Evolutionary conservation across 805 yeast genomes (phyloP), one percentile per base, ranked within the genome.

Genomic region (Candida verbasci): DNA sequence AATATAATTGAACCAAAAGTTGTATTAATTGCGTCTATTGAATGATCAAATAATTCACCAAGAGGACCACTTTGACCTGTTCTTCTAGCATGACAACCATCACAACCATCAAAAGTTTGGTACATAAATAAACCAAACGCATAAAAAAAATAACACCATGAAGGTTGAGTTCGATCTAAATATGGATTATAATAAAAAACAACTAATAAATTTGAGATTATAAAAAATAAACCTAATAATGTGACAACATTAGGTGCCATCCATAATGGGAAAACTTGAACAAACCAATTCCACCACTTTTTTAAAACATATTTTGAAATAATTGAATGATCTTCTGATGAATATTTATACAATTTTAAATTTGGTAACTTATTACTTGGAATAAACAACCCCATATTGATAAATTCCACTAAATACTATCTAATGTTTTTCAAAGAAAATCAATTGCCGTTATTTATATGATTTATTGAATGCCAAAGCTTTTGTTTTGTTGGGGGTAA

Each of bases 61-160:
- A 89, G 65, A 1, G 97, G 97, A 3, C 96, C 93, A 43, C 86
- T 76, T 59, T 87, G 94, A n/a, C 94, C 95, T 1, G 96, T 89
- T 52, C 91, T 77, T 54, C 97, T 78, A 17, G 97, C 97, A 58
- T 89, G 97, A 45, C 84, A 75, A 4, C 97, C 97, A 59, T 89
- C 97, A 59, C 96, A 85, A 0, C 96, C 96, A 58, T 89, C 97
- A 57, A 89, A 87, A 0, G 97, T 89, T 57, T 89, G 97, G 58
- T 89, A 89, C 72, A 88, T 65, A 54, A 89, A 88, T 46, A 89
- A 62, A 5, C 95, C 91, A 43, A 84, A 53, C 0, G 94, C 96
- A 55, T 86, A 85, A 30, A 80, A 64, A 46, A 75, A 73, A 55
- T 83, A 86, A 12, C 81, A 73, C 95, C 94, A 86, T 23, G 72